Base-by-base conservation (phyloP, 2,329 filamentous ascomycete genomes). In the Monosporascus sp. region DNA sequence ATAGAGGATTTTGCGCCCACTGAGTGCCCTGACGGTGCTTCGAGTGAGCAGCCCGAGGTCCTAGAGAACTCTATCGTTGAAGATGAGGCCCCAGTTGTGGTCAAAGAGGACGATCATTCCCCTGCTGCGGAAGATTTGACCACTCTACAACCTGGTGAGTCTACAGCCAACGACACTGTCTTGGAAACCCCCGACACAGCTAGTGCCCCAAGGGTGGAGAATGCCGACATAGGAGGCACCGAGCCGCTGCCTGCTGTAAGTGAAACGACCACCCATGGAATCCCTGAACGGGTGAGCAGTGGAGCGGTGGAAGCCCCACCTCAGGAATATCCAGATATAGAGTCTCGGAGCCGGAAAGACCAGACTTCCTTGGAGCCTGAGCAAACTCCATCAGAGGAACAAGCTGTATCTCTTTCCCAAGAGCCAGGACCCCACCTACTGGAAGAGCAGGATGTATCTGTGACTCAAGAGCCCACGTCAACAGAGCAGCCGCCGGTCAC, bases 391-490 rank as follows among this genome's bases (percentile, higher is more conserved):
- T 31, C 43, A 22, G 52, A 57, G 35, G 52, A 56, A 48, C 54
- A 60, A 48, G 27, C 49, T 44, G 41, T 38, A 8, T 18, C 53
- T 57, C 52, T 48, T 52, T 52, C 48, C 46, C 54, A 58, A 53
- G 59, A 55, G 47, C 53, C 38, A 24, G 49, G 48, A 38, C 17
- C 44, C 45, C 14, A 25, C 14, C n/a, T 47, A 47, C 20, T n/a
- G n/a, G 27, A 48, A 50, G 37, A 50, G 18, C 37, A 1, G 43
- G 35, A 44, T 46, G 41, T 47, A 22, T 31, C 47, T 45, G 18
- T 35, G 24, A 24, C 25, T 44, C 47, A 46, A 52, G 49, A 52
- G 20, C 37, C 55, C 41, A 41, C 17, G 6, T 44, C 51, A 14
- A n/a, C 31, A 22, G 45, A 51, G 35, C 50, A 54, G 37, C 52